Evolutionary conservation across 345 rosid species (phyloP), one percentile per base, ranked within the genome.

Genomic region (Eucalyptus marginata): DNA sequence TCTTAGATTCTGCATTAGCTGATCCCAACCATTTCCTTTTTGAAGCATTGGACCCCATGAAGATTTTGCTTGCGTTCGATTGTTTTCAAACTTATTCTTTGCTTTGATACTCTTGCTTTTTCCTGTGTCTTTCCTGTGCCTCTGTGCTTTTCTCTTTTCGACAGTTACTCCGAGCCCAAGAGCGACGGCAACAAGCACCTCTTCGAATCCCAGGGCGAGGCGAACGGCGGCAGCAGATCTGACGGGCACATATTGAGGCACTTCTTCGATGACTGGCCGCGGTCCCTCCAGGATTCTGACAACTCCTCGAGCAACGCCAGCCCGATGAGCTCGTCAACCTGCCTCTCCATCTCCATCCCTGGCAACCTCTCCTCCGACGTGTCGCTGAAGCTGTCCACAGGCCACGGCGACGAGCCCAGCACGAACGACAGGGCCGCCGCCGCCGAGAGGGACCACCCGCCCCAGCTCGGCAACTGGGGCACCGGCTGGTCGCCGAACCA

Each of bases 261-360:
- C 86, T 97, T 97, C 89, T 97, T 97, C 52, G 96, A 97, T 79
- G 99, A 97, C 87, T 97, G 98, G 98, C 99, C 99, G 4, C 90
- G 98, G 54, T 86, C 96, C 2, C 52, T 90, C 14, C 91, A 94
- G 44, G 96, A 95, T 43, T 44, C 95, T 2, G 95, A 94, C 86
- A 92, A 86, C 87, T 89, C 85, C 25, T 91, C 94, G 86, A 90
- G 90, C 56, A 92, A 88, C 52, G 88, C 91, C 15, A 90, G 88
- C 89, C 47, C 84, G 15, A 76, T 76, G 84, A 76, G 84, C 84
- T 92, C 94, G 27, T 90, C 94, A 10, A 94, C 98, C 51, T 89
- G 92, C 89, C 97, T 97, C 12, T 93, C 99, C 11, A 97, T 96
- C 83, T 94, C 97, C 31, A 93, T 93, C 94, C 93, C 99, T 0